Evolutionary conservation across 1,139 yeast genomes (phyloP).

Genomic region (Magnusiomyces suaveolens): DNA sequence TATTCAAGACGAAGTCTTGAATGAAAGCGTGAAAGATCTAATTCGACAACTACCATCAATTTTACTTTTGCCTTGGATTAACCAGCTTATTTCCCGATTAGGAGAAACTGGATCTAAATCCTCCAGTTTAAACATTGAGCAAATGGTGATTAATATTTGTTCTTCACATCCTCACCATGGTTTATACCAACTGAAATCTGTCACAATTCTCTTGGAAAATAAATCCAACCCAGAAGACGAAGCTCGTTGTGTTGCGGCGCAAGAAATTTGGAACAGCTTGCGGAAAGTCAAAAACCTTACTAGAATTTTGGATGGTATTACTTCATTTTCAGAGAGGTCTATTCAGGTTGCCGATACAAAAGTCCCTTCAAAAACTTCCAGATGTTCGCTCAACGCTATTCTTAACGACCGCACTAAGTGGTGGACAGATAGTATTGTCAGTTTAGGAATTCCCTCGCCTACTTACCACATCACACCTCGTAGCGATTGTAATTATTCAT

Average conservation of each 20-base stretch:
- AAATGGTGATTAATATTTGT: conserved; percentile 44
- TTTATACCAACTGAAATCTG: conserved; percentile 40
- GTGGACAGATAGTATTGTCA: conserved; percentile 48
- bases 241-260: conserved; percentile 19
- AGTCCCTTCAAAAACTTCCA: conserved; percentile 1
- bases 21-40: conserved; percentile 20
- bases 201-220: conserved; percentile 6
- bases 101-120: conserved; percentile 22
- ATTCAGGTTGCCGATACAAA: conserved; percentile 39
- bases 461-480: conserved; percentile 43
- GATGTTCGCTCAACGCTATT: neutral
- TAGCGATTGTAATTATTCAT: conserved; percentile 38
- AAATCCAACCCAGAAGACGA: conserved; percentile 6
- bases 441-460: conserved; percentile 53
- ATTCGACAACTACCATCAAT: conserved; percentile 44
- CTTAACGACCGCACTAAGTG: conserved; percentile 23
- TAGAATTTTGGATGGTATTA: conserved; percentile 36
- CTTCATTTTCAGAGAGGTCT: conserved; percentile 42
- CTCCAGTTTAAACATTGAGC: conserved; percentile 50
- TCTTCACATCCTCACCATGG: conserved; percentile 68
- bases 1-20: conserved; percentile 36
- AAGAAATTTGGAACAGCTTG: conserved; percentile 15
- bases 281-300: conserved; percentile 2
- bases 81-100: conserved; percentile 71
- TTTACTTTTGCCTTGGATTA: conserved; percentile 69